Base-by-base conservation (phyloP, 495 filamentous ascomycete species). In the Xylaria palmicola region DNA sequence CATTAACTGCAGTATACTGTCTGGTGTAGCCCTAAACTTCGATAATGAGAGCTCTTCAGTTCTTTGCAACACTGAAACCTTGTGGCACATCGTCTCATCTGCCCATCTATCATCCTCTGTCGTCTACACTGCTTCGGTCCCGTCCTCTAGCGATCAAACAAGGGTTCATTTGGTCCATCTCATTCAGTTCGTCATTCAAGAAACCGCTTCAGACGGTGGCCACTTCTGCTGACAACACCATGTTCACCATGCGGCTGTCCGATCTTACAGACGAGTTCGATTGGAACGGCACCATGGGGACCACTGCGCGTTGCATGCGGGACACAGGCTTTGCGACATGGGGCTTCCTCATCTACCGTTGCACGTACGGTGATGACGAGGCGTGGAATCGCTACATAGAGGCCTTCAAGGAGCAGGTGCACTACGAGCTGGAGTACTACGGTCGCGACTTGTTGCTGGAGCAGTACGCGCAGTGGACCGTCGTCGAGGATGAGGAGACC, bases 311-410 rank as follows among this genome's bases (percentile, higher is more conserved):
- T 10, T 0, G 6, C 6, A 48, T 51, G 26, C 27, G 26, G 29
- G 29, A 51, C 29, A 34, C 48, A 2, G 27, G 48, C 15, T 51
- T 51, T 29, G 48, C 32, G 15, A 51, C 48, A 4, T 65, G 59
- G 63, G 63, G 63, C 3, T 65, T 65, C 39, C 59, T 65, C 54
- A 32, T 65, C 22, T 65, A 65, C 39, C 63, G 60, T 34, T 55
- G 56, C 19, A 37, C 30, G 43, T 62, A 65, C 60, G 54, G 37
- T 54, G 60, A 65, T 22, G 54, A 65, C 45, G 63, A 27, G 6
- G 63, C 60, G 6, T 65, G 59, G 63, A 1, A 59, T 15, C 59
- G 59, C 39, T 65, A 53, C 40, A 54, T 65, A 54, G 29, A 34
- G 48, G 6, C 6, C 20, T 51, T 51, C 7, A 34, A 51, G 29